Evolutionary conservation across 1,284 basidiomycete genomes (phyloP), one percentile per base, ranked within the genome.

Genomic region (Rhodotorula glutinis): DNA sequence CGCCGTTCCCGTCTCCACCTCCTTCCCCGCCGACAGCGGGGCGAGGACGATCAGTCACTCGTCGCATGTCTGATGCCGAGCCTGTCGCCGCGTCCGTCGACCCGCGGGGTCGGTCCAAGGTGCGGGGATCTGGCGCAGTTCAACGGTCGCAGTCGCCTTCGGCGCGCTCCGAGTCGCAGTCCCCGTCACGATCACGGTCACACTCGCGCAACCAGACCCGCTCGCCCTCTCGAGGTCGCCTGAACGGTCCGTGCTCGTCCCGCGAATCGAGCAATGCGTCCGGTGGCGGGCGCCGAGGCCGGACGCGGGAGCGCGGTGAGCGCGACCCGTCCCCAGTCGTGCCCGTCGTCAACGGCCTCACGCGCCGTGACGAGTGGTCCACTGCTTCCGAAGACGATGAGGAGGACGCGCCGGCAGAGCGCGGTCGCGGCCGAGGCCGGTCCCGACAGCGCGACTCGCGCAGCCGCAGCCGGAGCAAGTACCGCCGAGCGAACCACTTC

Each of bases 1-100:
- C 70, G 5, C 60, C 67, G 13, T 65, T 69, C 57, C 57, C 60
- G 5, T 66, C 67, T 2, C 64, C 67, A 17, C 70, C 65, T 1
- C 46, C 60, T 10, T 66, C 65, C 0, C 70, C 65, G 4, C 70
- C 70, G 2, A 69, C 70, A 1, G 54, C 57, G 17, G 63, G 66
- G 7, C 70, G 70, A 27, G 67, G 67, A 17, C 70, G 67, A 10
- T 69, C 70, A 11, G 27, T 51, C 23, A 25, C 61, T 1, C 64
- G 67, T 8, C 62, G 55, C 23, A 27, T 29, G 8, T 53, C 59
- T 5, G 41, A 51, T 29, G 59, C 27, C 2, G 52, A 53, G 29
- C 29, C 52, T 4, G 58, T 30, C 23, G 55, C 43, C 13, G 33
- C 33, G 5, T 57, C 67, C 1, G 46, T 44, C 30, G 49, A 58